A percentile compares a stretch with the other conserved stretches of the same genome.
Evolutionary conservation across 257 asterid genomes (phyloP).

Genomic region (Primulina huaijiensis): DNA sequence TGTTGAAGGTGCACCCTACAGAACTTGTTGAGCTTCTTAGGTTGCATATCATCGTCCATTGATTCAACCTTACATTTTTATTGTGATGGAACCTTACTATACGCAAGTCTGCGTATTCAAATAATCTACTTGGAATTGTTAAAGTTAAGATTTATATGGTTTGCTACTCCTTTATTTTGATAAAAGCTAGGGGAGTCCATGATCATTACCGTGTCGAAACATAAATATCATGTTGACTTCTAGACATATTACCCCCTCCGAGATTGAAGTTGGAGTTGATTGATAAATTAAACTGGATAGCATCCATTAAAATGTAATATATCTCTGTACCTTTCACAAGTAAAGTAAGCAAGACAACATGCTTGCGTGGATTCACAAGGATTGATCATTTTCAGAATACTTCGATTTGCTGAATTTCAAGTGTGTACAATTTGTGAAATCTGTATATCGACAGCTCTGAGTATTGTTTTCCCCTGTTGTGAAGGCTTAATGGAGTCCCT

Average conservation of each 20-base stretch:
- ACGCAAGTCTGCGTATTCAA: constrained; percentile 1
- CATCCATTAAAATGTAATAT: background rate
- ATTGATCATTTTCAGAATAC: constrained; percentile 8
- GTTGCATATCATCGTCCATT: constrained; percentile 8
- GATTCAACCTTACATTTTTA: constrained; percentile 20
- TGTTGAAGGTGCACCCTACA: constrained; percentile 65
- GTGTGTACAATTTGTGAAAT: constrained; percentile 13
- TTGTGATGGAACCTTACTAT: constrained; percentile 4
- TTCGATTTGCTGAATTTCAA: constrained; percentile 5
- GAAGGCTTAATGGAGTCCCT: constrained; percentile 94
- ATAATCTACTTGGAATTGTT: constrained; percentile 16
- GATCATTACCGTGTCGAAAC: constrained; percentile 10
- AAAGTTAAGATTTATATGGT: constrained; percentile 2
- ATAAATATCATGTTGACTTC: background rate
- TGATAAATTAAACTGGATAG: background rate
- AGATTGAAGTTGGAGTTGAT: constrained; percentile 12
- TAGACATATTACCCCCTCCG: background rate
- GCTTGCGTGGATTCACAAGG: constrained; percentile 16
- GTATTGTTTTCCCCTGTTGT: constrained; percentile 27
- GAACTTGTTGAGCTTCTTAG: constrained; percentile 11
- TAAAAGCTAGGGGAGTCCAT: constrained; percentile 1
- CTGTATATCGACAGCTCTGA: constrained; percentile 1
- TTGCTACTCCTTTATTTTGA: constrained; percentile 7
- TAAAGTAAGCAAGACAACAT: constrained; percentile 3
- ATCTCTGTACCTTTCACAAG: background rate